Evolutionary conservation across 2,329 filamentous ascomycete genomes (phyloP), one percentile per base, ranked within the genome.

Genomic region (Xylariaceae sp.): DNA sequence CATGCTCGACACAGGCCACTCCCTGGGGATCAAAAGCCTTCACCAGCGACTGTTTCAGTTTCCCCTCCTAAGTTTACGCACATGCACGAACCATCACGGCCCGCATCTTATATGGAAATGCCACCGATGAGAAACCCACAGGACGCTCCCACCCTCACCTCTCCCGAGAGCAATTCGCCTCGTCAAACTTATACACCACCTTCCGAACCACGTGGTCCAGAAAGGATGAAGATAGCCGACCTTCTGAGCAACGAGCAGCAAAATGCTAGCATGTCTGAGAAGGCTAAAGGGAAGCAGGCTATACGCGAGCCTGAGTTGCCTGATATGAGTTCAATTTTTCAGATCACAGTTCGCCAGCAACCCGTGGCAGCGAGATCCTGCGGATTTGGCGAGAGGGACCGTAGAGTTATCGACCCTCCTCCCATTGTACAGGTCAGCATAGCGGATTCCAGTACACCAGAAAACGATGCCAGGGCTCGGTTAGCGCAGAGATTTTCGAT

Each of bases 321-420:
- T 20, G 45, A 54, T 11, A 42, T 47, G n/a, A 40, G 54, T 5
- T 58, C 60, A 12, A 64, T 65, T 21, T 74, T 73, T 55, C 64
- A 58, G 29, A 74, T 88, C 45, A 70, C 65, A 36, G 80, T 92
- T 50, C 82, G 88, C 40, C 88, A 93, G 64, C 87, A 92, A 59
- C 88, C 88, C 7, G 73, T 81, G 16, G 86, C 86, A 1, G 88
- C 88, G 42, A 76, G 88, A 55, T 87, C 86, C 34, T 93, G 88
- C 58, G 88, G 88, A 1, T 92, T 90, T 62, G 88, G 88, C 49
- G 88, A 92, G 65, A 76, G 87, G 53, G 88, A 93, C 61, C 79
- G 88, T 32, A 78, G 88, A 50, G 86, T 90, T 14, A 87, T 93
- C 52, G 88, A 93, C 60, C 88, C 88, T 33, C 88, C 88, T 2